Base-by-base conservation (phyloP, 495 filamentous ascomycete genomes). In the Lophiostoma macrostomum region DNA sequence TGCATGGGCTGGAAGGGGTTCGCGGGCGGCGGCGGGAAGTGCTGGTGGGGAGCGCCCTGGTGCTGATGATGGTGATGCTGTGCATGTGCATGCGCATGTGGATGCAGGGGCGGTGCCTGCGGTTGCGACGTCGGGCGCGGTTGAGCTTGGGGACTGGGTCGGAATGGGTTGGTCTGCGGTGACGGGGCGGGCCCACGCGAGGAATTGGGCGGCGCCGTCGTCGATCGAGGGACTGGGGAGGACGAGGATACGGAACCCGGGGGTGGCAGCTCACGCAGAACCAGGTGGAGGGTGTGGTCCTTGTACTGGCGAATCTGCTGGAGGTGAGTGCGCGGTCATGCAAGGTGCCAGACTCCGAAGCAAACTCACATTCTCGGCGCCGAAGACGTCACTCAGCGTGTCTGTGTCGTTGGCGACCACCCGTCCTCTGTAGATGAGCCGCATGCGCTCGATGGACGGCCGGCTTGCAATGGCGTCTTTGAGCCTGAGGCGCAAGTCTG, bases 341-440 rank as follows among this genome's bases (percentile, higher is more conserved):
- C 7, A 3, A 4, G 16, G 32, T 23, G 23, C 1, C 3, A 18
- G 23, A 31, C 22, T 12, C 4, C 12, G 18, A 12, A 20, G 27
- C 10, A 4, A 8, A 56, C 48, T 3, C 16, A 58, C 58, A 30
- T 47, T 42, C 10, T 62, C 59, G 4, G 25, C 12, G 16, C 64
- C 64, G 47, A 73, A 64, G 4, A 73, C 67, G 34, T 68, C 61
- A 3, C 36, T 40, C 48, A 74, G 45, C 10, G 61, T 69, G 36
- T 71, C 67, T 7, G 57, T 52, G 16, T 73, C 63, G 23, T 64
- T 62, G 2, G 64, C 57, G 22, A 74, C 51, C 32, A 70, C 62
- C 38, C 68, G 39, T 11, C 72, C 72, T 23, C 61, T 56, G 38
- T 73, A 69, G 11, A 74, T 71, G 13, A 74, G 44, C 25, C 71